Base-by-base conservation (phyloP, 164 flowering plant genomes). In the Santalum album region DNA sequence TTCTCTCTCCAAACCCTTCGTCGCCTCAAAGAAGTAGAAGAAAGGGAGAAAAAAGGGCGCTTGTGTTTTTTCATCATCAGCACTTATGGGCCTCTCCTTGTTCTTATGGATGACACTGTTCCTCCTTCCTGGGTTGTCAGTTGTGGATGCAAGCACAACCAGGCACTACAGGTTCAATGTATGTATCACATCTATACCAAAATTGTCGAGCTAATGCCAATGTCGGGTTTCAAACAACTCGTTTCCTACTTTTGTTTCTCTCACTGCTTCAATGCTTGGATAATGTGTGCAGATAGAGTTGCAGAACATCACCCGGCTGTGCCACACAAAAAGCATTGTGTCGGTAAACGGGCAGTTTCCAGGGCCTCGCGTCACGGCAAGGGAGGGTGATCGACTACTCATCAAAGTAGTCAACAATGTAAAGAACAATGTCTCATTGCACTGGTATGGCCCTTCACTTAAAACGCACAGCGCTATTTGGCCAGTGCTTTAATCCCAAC, bases 301-400 rank as follows among this genome's bases (percentile, higher is more conserved):
- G 53, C 32, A 16, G 4, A 50, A 50, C 11, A 18, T 50, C 7
- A 50, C 35, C 35, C 18, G 53, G 11, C 22, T 50, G 36, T 50
- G 53, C 53, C 32, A 25, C 36, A 50, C 35, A 17, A 50, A 50
- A 35, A 50, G 19, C 53, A 25, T 50, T 14, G 35, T 29, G 7
- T 25, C 53, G 7, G 53, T 50, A 12, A 50, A 50, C 14, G 53
- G 53, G 32, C 35, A 25, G 21, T 50, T 50, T 19, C 53, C 53
- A 3, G 53, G 53, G 19, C 53, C 53, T 18, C 36, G 35, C n/a
- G 14, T 50, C 16, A 35, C 26, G 7, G 36, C 53, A 4, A 29
- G 35, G 35, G 53, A 50, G 21, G 53, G 53, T 14, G 53, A 50
- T 17, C 53, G 35, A 2, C 35, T 50, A 3, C 34, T 50, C 18